Evolutionary conservation across 2,329 filamentous ascomycete species (phyloP), one percentile per base, ranked within the genome.

Genomic region (Aphanocladium album): DNA sequence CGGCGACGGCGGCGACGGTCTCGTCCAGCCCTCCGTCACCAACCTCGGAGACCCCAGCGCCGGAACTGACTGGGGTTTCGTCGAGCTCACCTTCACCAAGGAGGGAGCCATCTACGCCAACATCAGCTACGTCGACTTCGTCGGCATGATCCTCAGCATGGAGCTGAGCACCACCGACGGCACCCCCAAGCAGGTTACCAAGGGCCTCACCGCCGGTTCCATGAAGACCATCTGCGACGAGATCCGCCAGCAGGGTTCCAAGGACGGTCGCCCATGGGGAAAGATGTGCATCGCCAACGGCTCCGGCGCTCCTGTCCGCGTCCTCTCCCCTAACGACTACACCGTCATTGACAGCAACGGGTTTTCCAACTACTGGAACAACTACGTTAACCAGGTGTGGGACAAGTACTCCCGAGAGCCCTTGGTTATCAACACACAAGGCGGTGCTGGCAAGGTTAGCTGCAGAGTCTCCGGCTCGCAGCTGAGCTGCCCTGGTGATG

Each of bases 141-240:
- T 81, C 19, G 73, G 80, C 5, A 71, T 84, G 17, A 71, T 78
- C 0, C 75, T 84, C n/a, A 79, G 80, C 45, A 80, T 84, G 76
- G 66, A 66, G 0, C 70, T 83, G 16, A 72, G 71, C 0, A 70
- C 74, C 14, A 72, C 64, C 14, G 71, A 70, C 35, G 75, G 76
- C 37, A 66, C 62, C 47, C 61, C 64, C 11, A 67, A 64, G 0
- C 78, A 80, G 39, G 69, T 71, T 1, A 76, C 78, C 16, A 67
- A 71, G 7, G 80, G 80, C 1, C 73, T 82, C 1, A 58, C 62
- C 5, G 45, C 67, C 4, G 70, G 68, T 25, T 72, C 76, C 12
- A 72, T 80, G 17, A 43, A 60, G 27, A 65, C 64, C 11, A 75
- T 82, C 56, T 82, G 80, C 68, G 64, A 71, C 12, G 75, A 73